Base-by-base conservation (phyloP, 768 basidiomycete species). In the Auriscalpium microsporum region DNA sequence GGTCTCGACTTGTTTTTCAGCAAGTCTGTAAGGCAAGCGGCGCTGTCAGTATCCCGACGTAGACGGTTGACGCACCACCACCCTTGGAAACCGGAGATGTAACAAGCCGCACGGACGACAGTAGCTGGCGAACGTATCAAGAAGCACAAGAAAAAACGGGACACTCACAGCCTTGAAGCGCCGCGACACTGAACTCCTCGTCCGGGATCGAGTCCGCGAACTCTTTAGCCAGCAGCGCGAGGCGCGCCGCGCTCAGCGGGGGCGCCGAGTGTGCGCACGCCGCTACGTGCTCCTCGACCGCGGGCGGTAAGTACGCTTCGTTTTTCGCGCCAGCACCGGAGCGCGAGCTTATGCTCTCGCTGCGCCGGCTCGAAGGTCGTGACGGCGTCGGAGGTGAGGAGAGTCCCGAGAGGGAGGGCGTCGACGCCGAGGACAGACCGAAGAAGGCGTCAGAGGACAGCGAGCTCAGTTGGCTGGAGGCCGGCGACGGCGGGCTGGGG, bases 171-270 rank as follows among this genome's bases (percentile, higher is more conserved):
- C 90, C 92, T 72, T 94, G 92, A 53, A 96, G 74, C 55, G 90
- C 86, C 17, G 93, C 92, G 53, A 94, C 87, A 64, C 87, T 89
- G 65, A 94, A 90, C 72, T 89, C 87, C 42, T 86, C 84, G 38
- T 91, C 87, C 0, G 93, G 90, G 19, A 94, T 82, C 21, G 81
- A 74, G 58, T 89, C 87, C 4, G 90, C 88, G 64, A 94, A 94
- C 56, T 74, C 64, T 72, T 86, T 82, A 10, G 90, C 90, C 14
- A 94, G 74, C n/a, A 69, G 63, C 28, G 79, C 82, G 23, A 92
- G 75, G 56, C 79, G 83, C 62, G 72, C 72, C 53, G 77, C 79
- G 64, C 84, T 82, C 57, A 91, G 73, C 10, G 87, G 83, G 58
- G 80, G 78, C 45, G 82, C 81, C 10, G 78, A 78, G 63, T 84